phyloP scores from a whole-genome alignment of 345 rosid species.

The Geranium rotundifolium region DNA sequence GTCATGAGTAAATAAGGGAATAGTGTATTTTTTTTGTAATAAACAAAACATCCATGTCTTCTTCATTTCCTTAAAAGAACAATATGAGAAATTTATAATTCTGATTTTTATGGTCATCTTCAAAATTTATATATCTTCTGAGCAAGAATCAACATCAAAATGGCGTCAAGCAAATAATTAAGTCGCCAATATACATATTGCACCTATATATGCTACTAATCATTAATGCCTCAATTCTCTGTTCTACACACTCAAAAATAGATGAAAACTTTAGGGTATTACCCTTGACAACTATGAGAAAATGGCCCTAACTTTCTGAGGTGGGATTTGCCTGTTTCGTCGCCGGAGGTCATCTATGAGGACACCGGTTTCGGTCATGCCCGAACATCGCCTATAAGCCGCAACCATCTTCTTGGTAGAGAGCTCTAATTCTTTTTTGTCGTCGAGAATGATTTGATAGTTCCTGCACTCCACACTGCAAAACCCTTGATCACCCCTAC shows the following conservation, averaged over 20 bases:
- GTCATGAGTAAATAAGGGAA: no score
- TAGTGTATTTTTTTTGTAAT: no score
- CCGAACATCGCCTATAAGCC: slow-evolving; percentile 26
- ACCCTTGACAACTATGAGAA: slow-evolving; percentile 11
- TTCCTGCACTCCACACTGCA: slow-evolving; percentile 66
- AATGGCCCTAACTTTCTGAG: slow-evolving; percentile 20
- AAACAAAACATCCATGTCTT: no score
- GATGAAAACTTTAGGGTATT: neutral
- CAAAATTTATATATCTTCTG: no score
- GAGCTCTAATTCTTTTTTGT: slow-evolving; percentile 33
- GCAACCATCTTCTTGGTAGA: slow-evolving; percentile 30
- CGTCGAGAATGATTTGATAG: slow-evolving; percentile 54
- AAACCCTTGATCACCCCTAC: slow-evolving; percentile 70
- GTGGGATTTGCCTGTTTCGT: slow-evolving; percentile 6
- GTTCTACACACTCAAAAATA: neutral
- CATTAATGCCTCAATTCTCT: neutral
- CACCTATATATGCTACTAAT: no score
- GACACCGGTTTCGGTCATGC: slow-evolving; percentile 19
- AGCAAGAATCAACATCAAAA: no score
- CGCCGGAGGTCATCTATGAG: slow-evolving; percentile 31
- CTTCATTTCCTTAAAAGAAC: no score
- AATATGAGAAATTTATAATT: no score
- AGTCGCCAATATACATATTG: no score
- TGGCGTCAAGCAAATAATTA: no score
- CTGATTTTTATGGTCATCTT: no score